phyloP scores from a whole-genome alignment of 192 early-diverging fungal genomes.

The Lobulomyces angularis region DNA sequence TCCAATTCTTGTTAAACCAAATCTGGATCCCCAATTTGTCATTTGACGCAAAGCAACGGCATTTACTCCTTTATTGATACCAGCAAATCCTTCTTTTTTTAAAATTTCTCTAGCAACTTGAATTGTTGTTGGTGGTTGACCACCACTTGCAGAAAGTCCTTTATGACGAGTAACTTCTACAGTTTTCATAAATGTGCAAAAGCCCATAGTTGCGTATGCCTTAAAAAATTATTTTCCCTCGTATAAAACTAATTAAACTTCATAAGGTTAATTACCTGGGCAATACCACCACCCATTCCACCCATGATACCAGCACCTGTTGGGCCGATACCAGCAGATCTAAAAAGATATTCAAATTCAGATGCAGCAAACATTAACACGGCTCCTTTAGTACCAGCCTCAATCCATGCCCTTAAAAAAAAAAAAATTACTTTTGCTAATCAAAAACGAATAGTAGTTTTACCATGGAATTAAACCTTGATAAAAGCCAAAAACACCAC shows the following conservation, averaged over 20 bases:
- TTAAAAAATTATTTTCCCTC: slow-evolving; percentile 3
- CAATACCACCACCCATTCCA: slow-evolving; percentile 88
- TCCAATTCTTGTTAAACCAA: slow-evolving; percentile 48
- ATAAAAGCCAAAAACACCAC: slow-evolving; percentile 85
- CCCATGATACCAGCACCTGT: slow-evolving; percentile 67
- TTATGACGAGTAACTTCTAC: slow-evolving; percentile 93
- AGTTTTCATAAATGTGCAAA: slow-evolving; percentile 99
- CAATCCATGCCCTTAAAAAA: slow-evolving; percentile 59
- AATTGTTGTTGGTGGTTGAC: slow-evolving; percentile 58
- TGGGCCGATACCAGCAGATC: slow-evolving; percentile 24
- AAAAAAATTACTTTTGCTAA: slow-evolving; percentile 1
- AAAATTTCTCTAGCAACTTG: slow-evolving; percentile 82
- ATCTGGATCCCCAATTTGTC: slow-evolving; percentile 98
- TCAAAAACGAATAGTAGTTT: slow-evolving; percentile 20
- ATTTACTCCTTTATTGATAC: slow-evolving; percentile 97
- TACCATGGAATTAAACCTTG: slow-evolving; percentile 78
- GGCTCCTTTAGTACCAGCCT: slow-evolving; percentile 66
- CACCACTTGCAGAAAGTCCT: slow-evolving; percentile 36
- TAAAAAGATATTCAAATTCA: slow-evolving; percentile 55
- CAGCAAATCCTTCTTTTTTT: slow-evolving; percentile 80
- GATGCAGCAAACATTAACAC: slow-evolving; percentile 62
- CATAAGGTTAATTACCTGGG: slow-evolving; percentile 38
- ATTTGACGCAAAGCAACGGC: slow-evolving; percentile 95
- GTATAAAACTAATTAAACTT: background rate
- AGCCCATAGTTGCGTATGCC: slow-evolving; percentile 99